Base-by-base conservation (phyloP, 2,329 filamentous ascomycete genomes). In the Aspergillus sp. region DNA sequence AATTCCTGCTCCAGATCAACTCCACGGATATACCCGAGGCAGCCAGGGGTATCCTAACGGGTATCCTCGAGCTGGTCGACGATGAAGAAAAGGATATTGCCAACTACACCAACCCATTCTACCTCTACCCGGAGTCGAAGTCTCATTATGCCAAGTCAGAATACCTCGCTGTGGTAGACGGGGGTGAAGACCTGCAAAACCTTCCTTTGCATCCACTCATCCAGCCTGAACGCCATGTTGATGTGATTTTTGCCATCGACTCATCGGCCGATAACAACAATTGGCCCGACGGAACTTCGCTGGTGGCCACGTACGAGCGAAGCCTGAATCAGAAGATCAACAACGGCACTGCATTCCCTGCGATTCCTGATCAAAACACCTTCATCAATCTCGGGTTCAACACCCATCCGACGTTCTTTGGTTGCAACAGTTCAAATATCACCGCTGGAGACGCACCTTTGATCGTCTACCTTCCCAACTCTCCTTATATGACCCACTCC, bases 381-480 rank as follows among this genome's bases (percentile, higher is more conserved):
- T 90, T 93, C 71, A 78, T 92, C 61, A 91, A 91, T 68, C 79
- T 90, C 0, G 87, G 87, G 3, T 78, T 93, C 5, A 92, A 92
- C 79, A 82, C 79, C 61, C 82, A 80, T 1, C 90, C 90, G 0
- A 87, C 87, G 0, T 92, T 93, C 79, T 94, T 94, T 71, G 90
- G 90, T 45, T 94, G 90, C 74, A 78, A 90, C 69, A 78, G 79
- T n/a, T 78, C 77, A 49, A 90, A 90, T 73, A 80, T 84, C 52
- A 86, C 85, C 0, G 45, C 85, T 0, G 45, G 45, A 10, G 18
- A 20, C 7, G 63, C 70, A 3, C 92, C 92, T 0, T 78, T 96
- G 1, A 80, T 96, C 61, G 90, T 96, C 60, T 98, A 97, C 79
- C 75, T 97, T 55, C 91, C 94, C 58, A 95, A 93, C 71, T 82